Evolutionary conservation across 768 basidiomycete genomes (phyloP).

Genomic region (Auriscalpium vulgare): DNA sequence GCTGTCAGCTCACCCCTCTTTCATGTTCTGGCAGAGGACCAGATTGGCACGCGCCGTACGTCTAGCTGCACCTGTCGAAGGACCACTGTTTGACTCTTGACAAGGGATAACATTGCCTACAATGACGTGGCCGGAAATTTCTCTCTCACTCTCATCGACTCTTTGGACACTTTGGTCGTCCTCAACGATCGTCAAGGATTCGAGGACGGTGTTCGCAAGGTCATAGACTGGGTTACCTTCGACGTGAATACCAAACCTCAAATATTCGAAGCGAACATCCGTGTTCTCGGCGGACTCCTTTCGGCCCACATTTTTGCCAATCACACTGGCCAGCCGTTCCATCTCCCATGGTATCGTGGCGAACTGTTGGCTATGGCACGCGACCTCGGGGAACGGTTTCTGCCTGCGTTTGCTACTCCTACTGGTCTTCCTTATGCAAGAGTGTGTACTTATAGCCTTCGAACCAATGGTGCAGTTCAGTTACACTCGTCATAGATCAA

Average conservation of each 20-base stretch:
- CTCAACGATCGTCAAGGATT: conserved; percentile 73
- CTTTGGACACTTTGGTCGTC: conserved; percentile 87
- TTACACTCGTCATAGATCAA: conserved; percentile 51
- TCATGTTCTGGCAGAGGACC: conserved; percentile 85
- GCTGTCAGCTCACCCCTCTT: conserved; percentile 69
- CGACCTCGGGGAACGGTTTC: conserved; percentile 78
- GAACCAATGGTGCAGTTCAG: not conserved
- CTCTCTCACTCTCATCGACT: conserved; percentile 75
- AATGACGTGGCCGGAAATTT: conserved; percentile 97
- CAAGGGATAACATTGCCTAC: conserved; percentile 59
- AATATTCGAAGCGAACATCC: conserved; percentile 95
- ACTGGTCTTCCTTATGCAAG: conserved; percentile 92
- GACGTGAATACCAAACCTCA: conserved; percentile 96
- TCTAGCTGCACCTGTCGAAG: conserved; percentile 13
- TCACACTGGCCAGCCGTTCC: conserved; percentile 54
- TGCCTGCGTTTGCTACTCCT: conserved; percentile 87
- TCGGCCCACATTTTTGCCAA: conserved; percentile 82
- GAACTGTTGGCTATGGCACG: conserved; percentile 75
- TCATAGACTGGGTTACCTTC: conserved; percentile 80
- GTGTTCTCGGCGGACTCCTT: conserved; percentile 84
- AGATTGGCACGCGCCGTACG: conserved; percentile 77
- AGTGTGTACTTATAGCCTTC: conserved; percentile 31
- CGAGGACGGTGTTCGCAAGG: conserved; percentile 73
- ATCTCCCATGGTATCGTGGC: conserved; percentile 76
- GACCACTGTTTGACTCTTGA: conserved; percentile 23